Percentiles rank a stretch among this genome's conserved stretches.
Evolutionary conservation across 495 filamentous ascomycete species (phyloP).

Genomic region (Tuber umbilicatum): DNA sequence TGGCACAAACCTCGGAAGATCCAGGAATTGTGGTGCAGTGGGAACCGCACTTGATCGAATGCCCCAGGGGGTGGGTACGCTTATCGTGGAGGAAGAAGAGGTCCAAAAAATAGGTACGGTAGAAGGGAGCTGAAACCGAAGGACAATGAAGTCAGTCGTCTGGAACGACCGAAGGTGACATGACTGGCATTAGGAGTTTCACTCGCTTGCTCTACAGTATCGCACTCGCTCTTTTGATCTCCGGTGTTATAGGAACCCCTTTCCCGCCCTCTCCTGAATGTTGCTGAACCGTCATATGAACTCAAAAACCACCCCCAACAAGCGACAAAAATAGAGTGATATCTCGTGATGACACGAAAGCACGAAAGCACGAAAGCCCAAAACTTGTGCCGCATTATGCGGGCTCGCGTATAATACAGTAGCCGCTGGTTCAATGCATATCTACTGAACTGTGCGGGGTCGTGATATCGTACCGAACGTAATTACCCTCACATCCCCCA

Average conservation of each 20-base stretch:
- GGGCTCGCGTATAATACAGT: background rate
- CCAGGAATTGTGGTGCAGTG: constrained; percentile 21
- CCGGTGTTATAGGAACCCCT: background rate
- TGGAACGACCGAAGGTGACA: background rate
- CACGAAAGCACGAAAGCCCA: background rate
- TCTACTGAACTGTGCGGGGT: background rate
- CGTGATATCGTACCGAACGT: background rate
- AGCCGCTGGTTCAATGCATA: background rate
- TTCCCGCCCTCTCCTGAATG: background rate
- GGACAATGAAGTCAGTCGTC: background rate
- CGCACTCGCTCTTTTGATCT: background rate
- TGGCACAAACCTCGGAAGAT: constrained; percentile 19
- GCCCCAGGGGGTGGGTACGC: constrained; percentile 33
- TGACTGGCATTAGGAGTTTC: background rate
- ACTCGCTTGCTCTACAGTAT: background rate
- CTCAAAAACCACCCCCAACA: background rate
- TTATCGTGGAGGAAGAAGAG: constrained; percentile 36
- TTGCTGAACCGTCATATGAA: background rate
- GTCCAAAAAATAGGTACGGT: constrained; percentile 26
- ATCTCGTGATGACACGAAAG: background rate
- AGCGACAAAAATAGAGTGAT: background rate
- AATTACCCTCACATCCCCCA: background rate
- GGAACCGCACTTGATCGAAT: constrained; percentile 33
- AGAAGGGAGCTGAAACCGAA: constrained; percentile 39
- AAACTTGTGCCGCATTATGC: background rate